Evolutionary conservation across 176 grass and related monocot species (phyloP), one percentile per base, ranked within the genome.

Genomic region (Alopecurus myosuroides): DNA sequence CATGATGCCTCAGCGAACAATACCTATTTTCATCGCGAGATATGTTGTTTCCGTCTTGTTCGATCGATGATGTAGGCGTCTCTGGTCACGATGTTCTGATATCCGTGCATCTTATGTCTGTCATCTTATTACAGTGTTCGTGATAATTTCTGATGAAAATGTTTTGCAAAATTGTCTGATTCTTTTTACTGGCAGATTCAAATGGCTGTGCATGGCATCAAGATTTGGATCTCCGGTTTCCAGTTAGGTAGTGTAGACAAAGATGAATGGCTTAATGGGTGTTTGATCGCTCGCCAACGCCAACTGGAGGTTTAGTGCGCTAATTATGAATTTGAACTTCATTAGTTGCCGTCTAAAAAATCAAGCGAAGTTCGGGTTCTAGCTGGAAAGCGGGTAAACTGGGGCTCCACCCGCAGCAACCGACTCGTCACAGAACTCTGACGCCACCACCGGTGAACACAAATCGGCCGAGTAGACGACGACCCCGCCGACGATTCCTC

Each of bases 401-500:
- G 50, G 50, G 29, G 29, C 42, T 80, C 61, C 78, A 49, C 42
- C 78, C 23, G 78, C 78, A 50, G 78, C 78, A 67, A 80, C 78
- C 78, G 60, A 64, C 61, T 66, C 61, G 17, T 48, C 66, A 40
- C 65, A 39, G 6, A 11, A 63, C 77, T 79, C 77, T 13, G 77
- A 51, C 84, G 48, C 84, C 89, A 76, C 61, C 81, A 56, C 61
- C 70, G 58, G 62, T 71, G 80, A 79, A 87, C 80, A 23, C 61
- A 31, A 85, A 85, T 85, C 83, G 80, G 85, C 85, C 68, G 75
- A 66, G 68, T 19, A 56, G 79, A 19, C 48, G 28, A 74, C 89
- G 80, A 86, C 85, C 29, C 65, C 85, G 89, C 56, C 85, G 89
- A 52, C 76, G 85, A 87, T 67, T 26, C 67, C 85, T 29, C 48